A percentile compares a stretch with the other conserved stretches of the same genome.
Conservation (phyloP, 208 protist species). For the Jaenimonas drosophilae region DNA sequence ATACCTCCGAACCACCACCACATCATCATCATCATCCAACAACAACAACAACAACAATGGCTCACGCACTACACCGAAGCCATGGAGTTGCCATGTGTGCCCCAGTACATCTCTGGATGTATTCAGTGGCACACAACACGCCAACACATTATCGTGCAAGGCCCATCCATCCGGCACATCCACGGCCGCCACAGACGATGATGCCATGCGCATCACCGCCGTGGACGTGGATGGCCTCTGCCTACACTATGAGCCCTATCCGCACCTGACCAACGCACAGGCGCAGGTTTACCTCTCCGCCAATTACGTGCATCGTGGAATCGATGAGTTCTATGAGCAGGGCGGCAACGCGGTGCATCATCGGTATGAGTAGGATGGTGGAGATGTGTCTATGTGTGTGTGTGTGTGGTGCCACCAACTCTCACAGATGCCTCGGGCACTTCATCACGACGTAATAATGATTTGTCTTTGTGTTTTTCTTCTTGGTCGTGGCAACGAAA, state of each 20-base stretch:
- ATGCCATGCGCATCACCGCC: constrained; percentile 28
- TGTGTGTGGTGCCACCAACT: not conserved
- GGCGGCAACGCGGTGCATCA: constrained; percentile 59
- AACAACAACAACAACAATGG: not conserved
- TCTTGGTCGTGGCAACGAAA: too few species aligned
- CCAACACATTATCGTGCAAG: too few species aligned
- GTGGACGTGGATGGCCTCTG: constrained; percentile 52
- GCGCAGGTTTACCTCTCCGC: constrained; percentile 58
- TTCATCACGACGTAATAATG: not conserved
- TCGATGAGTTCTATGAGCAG: constrained; percentile 67
- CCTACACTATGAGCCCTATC: constrained; percentile 59
- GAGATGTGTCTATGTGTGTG: not conserved
- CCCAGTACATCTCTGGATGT: not conserved
- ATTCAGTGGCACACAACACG: too few species aligned
- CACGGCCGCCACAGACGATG: constrained; percentile 21
- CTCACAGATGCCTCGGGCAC: not conserved
- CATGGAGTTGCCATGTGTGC: too few species aligned
- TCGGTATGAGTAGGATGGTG: constrained; percentile 24
- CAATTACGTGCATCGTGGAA: constrained; percentile 66
- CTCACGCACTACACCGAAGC: not conserved
- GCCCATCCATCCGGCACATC: not conserved
- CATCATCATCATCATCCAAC: not conserved
- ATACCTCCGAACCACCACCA: constrained; percentile 8
- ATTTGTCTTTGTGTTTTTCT: constrained; percentile 4
- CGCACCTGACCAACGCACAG: constrained; percentile 39